These are phyloP conservation scores for Claviceps monticola DNA, from an alignment of 2,329 filamentous ascomycete species.

Conservation along the genomic window DNA sequence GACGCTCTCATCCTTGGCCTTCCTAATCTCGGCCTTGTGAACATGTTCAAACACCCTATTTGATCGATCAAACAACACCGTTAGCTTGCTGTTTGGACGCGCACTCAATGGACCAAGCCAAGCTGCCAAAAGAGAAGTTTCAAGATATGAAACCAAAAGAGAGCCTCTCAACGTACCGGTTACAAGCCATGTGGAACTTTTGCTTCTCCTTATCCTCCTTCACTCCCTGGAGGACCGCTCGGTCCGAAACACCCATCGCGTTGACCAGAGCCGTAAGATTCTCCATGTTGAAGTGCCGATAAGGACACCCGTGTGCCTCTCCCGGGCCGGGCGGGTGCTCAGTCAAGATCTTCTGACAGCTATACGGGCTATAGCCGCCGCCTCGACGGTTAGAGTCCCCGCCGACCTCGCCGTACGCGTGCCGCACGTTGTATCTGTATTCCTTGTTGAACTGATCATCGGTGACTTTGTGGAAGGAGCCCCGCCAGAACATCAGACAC, in stretches of 20 bases:
- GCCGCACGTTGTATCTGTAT: conserved; percentile 94
- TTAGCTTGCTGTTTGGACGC: too few species aligned
- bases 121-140: too few species aligned
- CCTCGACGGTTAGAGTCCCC: conserved; percentile 80
- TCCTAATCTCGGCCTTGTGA: conserved; percentile 66
- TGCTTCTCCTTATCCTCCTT: conserved; percentile 80
- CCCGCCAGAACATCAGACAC: conserved; percentile 81
- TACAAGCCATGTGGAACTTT: conserved; percentile 91
- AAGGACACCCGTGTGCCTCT: conserved; percentile 91
- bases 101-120: too few species aligned
- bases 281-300: conserved; percentile 79
- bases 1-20: conserved; percentile 59
- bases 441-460: conserved; percentile 97
- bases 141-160: background rate
- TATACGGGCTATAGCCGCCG: conserved; percentile 79
- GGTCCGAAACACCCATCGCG: conserved; percentile 64
- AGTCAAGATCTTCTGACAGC: conserved; percentile 87
- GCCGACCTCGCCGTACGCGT: conserved; percentile 87
- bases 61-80: background rate
- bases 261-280: conserved; percentile 70
- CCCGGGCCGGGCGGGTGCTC: conserved; percentile 78
- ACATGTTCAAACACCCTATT: conserved; percentile 70
- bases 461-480: conserved; percentile 69
- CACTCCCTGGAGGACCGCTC: conserved; percentile 63
- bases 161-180: conserved; percentile 42